Percentiles rank a stretch among this genome's conserved stretches.
These are phyloP conservation scores for Fusarium neocosmosporiellum DNA, from an alignment of 2,329 filamentous ascomycete genomes.

Conservation along the genomic window DNA sequence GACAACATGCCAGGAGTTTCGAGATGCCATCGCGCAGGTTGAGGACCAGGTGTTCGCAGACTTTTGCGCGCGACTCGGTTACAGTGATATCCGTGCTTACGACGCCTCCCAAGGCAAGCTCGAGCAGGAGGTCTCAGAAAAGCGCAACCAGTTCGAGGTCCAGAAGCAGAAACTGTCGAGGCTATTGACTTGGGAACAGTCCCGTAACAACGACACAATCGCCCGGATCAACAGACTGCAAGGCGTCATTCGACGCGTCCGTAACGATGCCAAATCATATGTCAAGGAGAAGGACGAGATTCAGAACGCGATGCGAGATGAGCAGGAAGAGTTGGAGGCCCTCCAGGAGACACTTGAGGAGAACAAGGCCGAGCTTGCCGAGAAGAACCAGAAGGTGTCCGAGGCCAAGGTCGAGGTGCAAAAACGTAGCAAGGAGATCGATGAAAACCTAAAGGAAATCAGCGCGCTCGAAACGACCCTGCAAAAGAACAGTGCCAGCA, in stretches of 20 bases:
- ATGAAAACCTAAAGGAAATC: conserved; percentile 77
- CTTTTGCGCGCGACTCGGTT: conserved; percentile 90
- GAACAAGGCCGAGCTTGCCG: conserved; percentile 73
- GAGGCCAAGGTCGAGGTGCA: conserved; percentile 83
- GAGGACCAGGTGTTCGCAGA: conserved; percentile 88
- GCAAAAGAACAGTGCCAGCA: conserved; percentile 84
- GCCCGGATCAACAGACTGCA: conserved; percentile 77
- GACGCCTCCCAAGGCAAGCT: conserved; percentile 92
- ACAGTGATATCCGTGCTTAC: conserved; percentile 90
- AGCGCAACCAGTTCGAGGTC: conserved; percentile 85
- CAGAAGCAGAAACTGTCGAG: conserved; percentile 82
- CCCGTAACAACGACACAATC: conserved; percentile 67
- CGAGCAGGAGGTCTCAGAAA: conserved; percentile 89
- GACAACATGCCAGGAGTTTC: conserved; percentile 63
- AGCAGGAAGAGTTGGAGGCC: conserved; percentile 81
- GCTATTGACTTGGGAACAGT: conserved; percentile 67
- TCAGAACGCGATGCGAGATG: conserved; percentile 76
- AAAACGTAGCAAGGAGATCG: conserved; percentile 86
- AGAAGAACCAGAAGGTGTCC: conserved; percentile 80
- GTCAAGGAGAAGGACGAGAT: conserved; percentile 79
- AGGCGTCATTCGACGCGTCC: conserved; percentile 72
- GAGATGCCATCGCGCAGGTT: conserved; percentile 76
- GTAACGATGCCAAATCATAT: conserved; percentile 76
- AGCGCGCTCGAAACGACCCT: conserved; percentile 84
- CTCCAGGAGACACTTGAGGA: conserved; percentile 78